Evolutionary conservation across 768 basidiomycete genomes (phyloP), one percentile per base, ranked within the genome.

Genomic region (Strobilomyces echinocephalus): DNA sequence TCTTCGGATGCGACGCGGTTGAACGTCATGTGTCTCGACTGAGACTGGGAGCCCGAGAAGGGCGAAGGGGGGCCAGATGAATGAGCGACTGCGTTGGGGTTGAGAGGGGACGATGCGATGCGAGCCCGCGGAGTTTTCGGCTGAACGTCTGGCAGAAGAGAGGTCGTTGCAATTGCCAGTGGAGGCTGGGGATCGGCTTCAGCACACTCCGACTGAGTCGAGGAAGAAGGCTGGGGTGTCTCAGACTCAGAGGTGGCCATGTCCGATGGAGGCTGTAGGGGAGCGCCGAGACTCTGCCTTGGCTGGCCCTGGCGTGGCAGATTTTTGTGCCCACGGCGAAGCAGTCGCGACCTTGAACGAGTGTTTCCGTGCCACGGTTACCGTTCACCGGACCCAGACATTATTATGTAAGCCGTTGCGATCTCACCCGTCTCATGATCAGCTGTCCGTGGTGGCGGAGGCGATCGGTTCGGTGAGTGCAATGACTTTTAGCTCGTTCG

Each of bases 31-130:
- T 70, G 73, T 36, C 72, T 68, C 5, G 77, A 76, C 26, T 61
- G 68, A 5, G 75, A 63, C 38, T 73, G 70, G 4, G 77, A 70
- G 34, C 73, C 75, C 24, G 15, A 0, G 33, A 53, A 69, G 7
- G 57, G 47, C 20, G 60, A 30, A 8, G 48, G 33, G 26, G 33
- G 65, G 2, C 52, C 43, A 20, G 63, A 26, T 11, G 50, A 21
- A 28, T 45, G 69, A 24, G 15, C 24, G 52, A 46, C 60, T 26
- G 64, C 26, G 55, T 73, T 73, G 18, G 81, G 79, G 50, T 82
- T 81, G 44, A 82, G 70, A 1, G 81, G 81, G 6, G 81, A 81
- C 26, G 80, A 76, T 39, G 76, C 69, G 60, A 79, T 80, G 49
- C 57, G 71, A 47, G 72, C 66, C 40, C 61, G 68, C 41, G 67